Conservation (phyloP, 768 basidiomycete genomes). For the Scleroderma bovista region DNA sequence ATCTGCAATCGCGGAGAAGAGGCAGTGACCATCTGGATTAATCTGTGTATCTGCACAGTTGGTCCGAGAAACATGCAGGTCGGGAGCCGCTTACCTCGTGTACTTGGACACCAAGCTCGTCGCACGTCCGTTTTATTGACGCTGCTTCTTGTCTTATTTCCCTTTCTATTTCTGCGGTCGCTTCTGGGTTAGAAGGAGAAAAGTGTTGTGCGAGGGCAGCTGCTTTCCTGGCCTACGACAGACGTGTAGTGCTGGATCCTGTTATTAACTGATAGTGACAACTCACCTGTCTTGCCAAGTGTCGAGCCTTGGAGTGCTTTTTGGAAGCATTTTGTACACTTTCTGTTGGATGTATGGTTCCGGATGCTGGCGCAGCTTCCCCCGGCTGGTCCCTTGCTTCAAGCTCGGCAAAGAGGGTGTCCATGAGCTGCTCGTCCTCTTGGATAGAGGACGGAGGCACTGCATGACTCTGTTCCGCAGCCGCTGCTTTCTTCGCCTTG, state of each 20-base stretch:
- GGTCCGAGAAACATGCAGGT: neutral
- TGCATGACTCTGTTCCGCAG: slow-evolving; percentile 11
- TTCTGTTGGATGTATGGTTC: slow-evolving; percentile 29
- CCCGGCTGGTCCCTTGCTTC: slow-evolving; percentile 52
- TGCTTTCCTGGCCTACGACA: slow-evolving; percentile 62
- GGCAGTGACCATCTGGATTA: slow-evolving; percentile 92
- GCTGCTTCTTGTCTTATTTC: slow-evolving; percentile 66
- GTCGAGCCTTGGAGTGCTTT: slow-evolving; percentile 58
- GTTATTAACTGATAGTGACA: neutral
- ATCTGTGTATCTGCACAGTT: slow-evolving; percentile 49
- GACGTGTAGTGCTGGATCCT: slow-evolving; percentile 2
- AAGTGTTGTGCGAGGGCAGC: slow-evolving; percentile 53
- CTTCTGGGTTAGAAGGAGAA: slow-evolving; percentile 49
- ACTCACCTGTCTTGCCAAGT: slow-evolving; percentile 66
- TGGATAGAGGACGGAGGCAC: slow-evolving; percentile 25
- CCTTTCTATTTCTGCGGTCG: slow-evolving; percentile 52
- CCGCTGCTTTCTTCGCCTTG: slow-evolving; percentile 45
- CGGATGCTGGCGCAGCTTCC: slow-evolving; percentile 43
- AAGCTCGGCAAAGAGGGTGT: slow-evolving; percentile 73
- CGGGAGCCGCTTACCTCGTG: slow-evolving; percentile 47
- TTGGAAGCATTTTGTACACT: slow-evolving; percentile 17
- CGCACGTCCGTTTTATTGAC: slow-evolving; percentile 58
- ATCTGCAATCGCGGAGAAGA: slow-evolving; percentile 91
- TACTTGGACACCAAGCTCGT: slow-evolving; percentile 58
- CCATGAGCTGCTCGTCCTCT: slow-evolving; percentile 59